phyloP scores from a whole-genome alignment of 2,329 filamentous ascomycete genomes.

The Neofusicoccum sp. region DNA sequence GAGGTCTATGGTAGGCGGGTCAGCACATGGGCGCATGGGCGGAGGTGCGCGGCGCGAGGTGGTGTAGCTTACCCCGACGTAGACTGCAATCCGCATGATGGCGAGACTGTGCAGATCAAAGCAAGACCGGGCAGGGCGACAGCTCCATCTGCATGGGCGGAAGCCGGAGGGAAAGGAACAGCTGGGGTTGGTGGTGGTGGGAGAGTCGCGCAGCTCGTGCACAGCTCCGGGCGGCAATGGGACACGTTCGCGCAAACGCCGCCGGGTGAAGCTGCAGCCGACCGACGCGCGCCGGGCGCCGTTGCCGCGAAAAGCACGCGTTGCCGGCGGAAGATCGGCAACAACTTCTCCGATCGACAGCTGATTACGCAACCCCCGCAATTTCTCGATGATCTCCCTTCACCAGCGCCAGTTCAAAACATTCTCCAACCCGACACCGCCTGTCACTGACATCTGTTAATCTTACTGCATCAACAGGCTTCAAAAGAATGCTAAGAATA shows the following conservation, averaged over 20 bases:
- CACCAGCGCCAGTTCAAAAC: no score
- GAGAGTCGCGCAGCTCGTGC: constrained; percentile 11
- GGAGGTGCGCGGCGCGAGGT: constrained; percentile 4
- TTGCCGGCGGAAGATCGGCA: not conserved
- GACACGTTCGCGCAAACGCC: constrained; percentile 21
- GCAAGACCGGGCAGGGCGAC: constrained; percentile 1
- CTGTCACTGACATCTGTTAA: no score
- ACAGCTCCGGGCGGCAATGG: constrained; percentile 13
- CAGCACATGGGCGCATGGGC: not conserved
- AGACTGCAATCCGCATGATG: constrained; percentile 21
- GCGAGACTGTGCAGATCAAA: constrained; percentile 13
- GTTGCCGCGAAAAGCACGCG: not conserved
- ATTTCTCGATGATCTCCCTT: not conserved
- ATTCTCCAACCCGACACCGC: no score
- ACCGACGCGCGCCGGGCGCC: not conserved
- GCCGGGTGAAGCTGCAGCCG: constrained; percentile 18
- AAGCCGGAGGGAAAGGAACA: not conserved
- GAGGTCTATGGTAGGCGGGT: constrained; percentile 49
- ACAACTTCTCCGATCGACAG: not conserved
- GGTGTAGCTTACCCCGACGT: constrained; percentile 22
- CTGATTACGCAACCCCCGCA: not conserved
- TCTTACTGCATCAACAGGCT: no score
- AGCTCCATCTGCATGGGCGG: constrained; percentile 19
- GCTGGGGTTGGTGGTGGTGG: not conserved
- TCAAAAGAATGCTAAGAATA: no score